These are phyloP conservation scores for Oidiodendron maius DNA, from an alignment of 495 filamentous ascomycete genomes.

Conservation along the genomic window DNA sequence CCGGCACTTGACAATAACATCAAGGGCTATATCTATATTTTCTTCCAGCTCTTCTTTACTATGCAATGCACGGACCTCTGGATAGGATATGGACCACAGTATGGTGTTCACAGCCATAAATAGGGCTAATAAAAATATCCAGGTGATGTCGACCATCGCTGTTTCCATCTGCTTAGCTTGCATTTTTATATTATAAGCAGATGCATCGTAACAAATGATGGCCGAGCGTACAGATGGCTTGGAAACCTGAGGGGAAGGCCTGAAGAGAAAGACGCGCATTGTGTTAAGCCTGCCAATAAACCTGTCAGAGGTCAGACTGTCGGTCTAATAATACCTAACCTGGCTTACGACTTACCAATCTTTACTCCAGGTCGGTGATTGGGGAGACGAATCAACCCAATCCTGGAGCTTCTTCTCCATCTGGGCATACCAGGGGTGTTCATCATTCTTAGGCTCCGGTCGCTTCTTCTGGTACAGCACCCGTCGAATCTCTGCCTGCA, in stretches of 20 bases:
- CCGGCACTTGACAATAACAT: conserved; percentile 66
- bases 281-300: conserved; percentile 73
- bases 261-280: conserved; percentile 77
- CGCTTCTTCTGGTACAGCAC: conserved; percentile 77
- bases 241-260: conserved; percentile 86
- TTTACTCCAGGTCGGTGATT: conserved; percentile 41
- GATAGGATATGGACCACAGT: conserved; percentile 82
- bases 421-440: conserved; percentile 75
- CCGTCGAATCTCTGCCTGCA: conserved; percentile 81
- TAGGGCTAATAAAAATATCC: conserved; percentile 81
- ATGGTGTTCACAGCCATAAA: conserved; percentile 85
- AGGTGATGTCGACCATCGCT: conserved; percentile 75
- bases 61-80: conserved; percentile 68
- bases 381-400: conserved; percentile 52
- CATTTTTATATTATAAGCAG: conserved; percentile 70
- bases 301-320: conserved; percentile 39
- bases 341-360: conserved; percentile 37
- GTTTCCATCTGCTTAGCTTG: conserved; percentile 70
- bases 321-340: background rate
- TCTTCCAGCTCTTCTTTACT: conserved; percentile 63
- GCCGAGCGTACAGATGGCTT: conserved; percentile 72
- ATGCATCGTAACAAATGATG: conserved; percentile 72
- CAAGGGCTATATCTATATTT: conserved; percentile 63
- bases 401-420: conserved; percentile 72
- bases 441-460: conserved; percentile 62